phyloP scores from a whole-genome alignment of 129 eudicot species.

The Helianthus annuus region DNA sequence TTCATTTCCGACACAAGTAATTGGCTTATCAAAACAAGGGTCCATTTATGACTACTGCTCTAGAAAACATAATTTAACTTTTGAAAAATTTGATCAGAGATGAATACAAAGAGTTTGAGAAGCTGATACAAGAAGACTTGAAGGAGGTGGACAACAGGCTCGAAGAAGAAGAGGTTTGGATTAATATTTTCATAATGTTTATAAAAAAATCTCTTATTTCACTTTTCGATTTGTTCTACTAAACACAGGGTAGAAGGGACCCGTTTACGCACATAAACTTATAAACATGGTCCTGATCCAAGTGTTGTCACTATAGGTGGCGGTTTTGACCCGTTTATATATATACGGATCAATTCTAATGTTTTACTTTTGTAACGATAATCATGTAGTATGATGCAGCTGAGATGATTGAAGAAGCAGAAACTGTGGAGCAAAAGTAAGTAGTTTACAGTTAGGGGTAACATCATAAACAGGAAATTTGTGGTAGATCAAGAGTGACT shows the following conservation, averaged over 20 bases:
- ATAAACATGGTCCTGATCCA: neutral
- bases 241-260: neutral
- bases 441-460: slow-evolving; percentile 22
- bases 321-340: neutral
- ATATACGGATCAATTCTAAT: neutral
- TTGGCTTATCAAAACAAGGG: slow-evolving; percentile 14
- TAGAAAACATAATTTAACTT: neutral
- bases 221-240: neutral
- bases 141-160: slow-evolving; percentile 76
- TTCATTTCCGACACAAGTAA: slow-evolving; percentile 18
- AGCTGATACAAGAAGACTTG: slow-evolving; percentile 79
- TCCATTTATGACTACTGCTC: slow-evolving; percentile 1
- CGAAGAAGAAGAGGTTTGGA: slow-evolving; percentile 92
- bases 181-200: slow-evolving; percentile 2
- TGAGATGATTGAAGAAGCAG: slow-evolving; percentile 87
- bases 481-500: slow-evolving; percentile 10
- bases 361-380: neutral
- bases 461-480: neutral
- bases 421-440: slow-evolving; percentile 82
- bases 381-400: slow-evolving; percentile 89
- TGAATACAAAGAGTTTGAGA: slow-evolving; percentile 94
- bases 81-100: slow-evolving; percentile 58
- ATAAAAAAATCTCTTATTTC: slow-evolving; percentile 8
- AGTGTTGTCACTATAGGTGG: neutral
- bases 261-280: neutral